Base-by-base conservation (phyloP, 192 early-diverging fungal genomes). In the Podila minutissima region DNA sequence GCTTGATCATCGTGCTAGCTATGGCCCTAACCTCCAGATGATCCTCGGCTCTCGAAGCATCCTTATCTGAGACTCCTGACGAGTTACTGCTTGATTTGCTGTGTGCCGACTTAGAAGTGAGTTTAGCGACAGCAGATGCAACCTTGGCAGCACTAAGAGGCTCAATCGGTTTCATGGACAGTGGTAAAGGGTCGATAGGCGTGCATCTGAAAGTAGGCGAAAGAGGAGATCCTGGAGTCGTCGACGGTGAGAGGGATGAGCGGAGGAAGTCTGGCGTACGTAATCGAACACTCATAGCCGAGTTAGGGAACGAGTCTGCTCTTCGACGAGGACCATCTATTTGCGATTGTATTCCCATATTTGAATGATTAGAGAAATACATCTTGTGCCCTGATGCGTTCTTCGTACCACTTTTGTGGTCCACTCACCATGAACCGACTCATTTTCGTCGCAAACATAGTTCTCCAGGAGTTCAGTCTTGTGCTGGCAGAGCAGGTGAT, bases 391-490 rank as follows among this genome's bases (percentile, higher is more conserved):
- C 41, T 12, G 13, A 46, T 46, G 41, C 15, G 41, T 12, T 46
- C 41, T 17, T 15, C 15, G 12, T 4, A 15, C 0, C 13, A 1
- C 15, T 2, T 46, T 46, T 20, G 19, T 24, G 8, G 22, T 24
- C 22, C 20, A n/a, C 48, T 59, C 69, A 76, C 74, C 74, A 48
- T 46, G 64, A n/a, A 72, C 46, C 2, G 71, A 73, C 0, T 69
- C 71, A 19, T 55, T 69, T 22, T 69, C 77, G 28, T 81, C 71
- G 7, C 51, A 46, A 9, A 69, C 58, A 32, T 81, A 81, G 24
- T 81, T 81, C 31, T 81, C 77, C 22, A 81, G 49, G 19, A 81
- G 77, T 22, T 81, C 77, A 4, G 46, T 81, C 71, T 81, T 81
- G 62, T 81, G 77, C 53, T 81, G 77, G 29, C 77, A 81, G 15